A percentile compares a stretch with the other conserved stretches of the same genome.
Conservation (phyloP, 1,284 basidiomycete genomes). For the Mycosarcoma maydis region DNA sequence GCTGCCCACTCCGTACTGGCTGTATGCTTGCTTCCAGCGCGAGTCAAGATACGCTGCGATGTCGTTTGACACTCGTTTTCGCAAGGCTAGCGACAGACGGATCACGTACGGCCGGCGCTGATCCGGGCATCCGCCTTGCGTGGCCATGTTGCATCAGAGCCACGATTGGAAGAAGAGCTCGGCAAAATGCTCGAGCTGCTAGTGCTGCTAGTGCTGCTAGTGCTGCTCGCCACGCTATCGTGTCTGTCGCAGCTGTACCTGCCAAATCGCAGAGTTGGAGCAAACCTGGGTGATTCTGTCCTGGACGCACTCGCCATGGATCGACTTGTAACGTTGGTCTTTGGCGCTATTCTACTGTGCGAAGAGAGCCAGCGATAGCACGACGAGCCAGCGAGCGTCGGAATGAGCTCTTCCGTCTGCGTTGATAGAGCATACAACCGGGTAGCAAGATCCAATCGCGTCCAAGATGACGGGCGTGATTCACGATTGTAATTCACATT, state of each 20-base stretch:
- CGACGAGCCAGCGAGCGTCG: neutral
- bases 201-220: neutral
- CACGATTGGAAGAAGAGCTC: neutral
- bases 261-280: too few species aligned
- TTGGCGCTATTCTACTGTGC: neutral
- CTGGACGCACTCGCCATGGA: too few species aligned
- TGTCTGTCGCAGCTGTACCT: too few species aligned
- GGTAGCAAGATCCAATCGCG: constrained; percentile 1
- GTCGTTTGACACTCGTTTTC: neutral
- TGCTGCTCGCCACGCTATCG: neutral
- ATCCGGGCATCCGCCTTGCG: neutral
- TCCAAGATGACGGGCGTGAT: too few species aligned
- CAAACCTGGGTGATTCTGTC: too few species aligned
- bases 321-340: neutral
- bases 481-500: neutral
- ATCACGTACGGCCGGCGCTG: neutral
- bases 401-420: constrained; percentile 4
- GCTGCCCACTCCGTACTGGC: too few species aligned
- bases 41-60: neutral
- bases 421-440: neutral
- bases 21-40: neutral
- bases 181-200: neutral
- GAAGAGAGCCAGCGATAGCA: neutral
- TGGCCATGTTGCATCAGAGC: neutral
- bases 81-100: neutral